Evolutionary conservation across 805 yeast genomes (phyloP).

Genomic region (Debaryomyces maramus): DNA sequence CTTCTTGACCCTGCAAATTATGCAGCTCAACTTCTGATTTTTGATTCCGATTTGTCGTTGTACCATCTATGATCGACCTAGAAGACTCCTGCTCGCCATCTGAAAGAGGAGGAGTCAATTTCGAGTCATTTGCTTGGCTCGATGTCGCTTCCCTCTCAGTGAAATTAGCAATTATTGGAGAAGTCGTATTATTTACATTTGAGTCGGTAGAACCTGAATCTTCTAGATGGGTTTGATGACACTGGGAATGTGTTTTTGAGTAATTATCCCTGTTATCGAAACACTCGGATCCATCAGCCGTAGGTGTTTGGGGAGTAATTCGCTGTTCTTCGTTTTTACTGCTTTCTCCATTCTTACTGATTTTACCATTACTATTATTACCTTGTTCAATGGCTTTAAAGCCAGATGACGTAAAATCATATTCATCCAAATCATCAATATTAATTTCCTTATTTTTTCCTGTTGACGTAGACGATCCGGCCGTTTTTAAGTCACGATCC

Average conservation of each 20-base stretch:
- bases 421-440: neutral
- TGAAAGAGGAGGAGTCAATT: conserved; percentile 4
- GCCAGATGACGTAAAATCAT: neutral
- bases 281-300: too few species aligned
- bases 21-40: too few species aligned
- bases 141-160: neutral
- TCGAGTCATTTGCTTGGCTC: neutral
- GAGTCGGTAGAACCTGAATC: neutral
- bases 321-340: neutral
- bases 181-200: too few species aligned
- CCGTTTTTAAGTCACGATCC: neutral
- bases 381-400: too few species aligned
- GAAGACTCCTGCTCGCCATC: conserved; percentile 3
- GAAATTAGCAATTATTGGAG: neutral
- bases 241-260: neutral
- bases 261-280: too few species aligned
- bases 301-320: neutral
- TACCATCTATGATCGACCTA: too few species aligned
- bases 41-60: too few species aligned
- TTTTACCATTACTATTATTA: neutral
- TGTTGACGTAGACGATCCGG: neutral
- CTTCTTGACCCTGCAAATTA: too few species aligned
- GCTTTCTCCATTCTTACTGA: neutral
- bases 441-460: neutral
- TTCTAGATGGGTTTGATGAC: neutral